Evolutionary conservation across 2,329 filamentous ascomycete genomes (phyloP).

Genomic region (Epichloe gansuensis): DNA sequence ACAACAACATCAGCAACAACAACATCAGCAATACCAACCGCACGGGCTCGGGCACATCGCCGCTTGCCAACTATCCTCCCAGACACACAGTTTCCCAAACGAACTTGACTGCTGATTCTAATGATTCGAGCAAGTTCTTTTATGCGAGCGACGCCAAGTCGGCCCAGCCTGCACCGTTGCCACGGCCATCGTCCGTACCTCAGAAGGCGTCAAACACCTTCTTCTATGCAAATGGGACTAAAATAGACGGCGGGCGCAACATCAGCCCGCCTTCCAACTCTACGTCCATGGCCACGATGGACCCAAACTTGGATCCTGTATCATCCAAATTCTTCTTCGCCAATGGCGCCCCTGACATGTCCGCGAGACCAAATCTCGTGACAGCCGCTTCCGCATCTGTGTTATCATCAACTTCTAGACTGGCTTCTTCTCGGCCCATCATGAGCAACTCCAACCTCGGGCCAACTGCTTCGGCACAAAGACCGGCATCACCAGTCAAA

Average conservation of each 20-base stretch:
- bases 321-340: slow-evolving; percentile 64
- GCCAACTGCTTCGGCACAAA: slow-evolving; percentile 17
- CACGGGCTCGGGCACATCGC: slow-evolving; percentile 22
- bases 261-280: slow-evolving; percentile 18
- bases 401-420: slow-evolving; percentile 33
- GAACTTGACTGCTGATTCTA: slow-evolving; percentile 15
- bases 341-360: slow-evolving; percentile 46
- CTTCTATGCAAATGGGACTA: slow-evolving; percentile 43
- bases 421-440: slow-evolving; percentile 27
- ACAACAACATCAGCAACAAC: background rate
- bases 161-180: slow-evolving; percentile 23
- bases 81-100: slow-evolving; percentile 14
- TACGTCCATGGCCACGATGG: slow-evolving; percentile 22
- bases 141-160: slow-evolving; percentile 69
- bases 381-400: slow-evolving; percentile 32
- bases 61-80: slow-evolving; percentile 18
- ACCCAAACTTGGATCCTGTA: slow-evolving; percentile 25
- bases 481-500: slow-evolving; percentile 42
- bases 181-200: slow-evolving; percentile 26
- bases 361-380: slow-evolving; percentile 22
- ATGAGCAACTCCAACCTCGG: slow-evolving; percentile 18
- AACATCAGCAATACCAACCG: slow-evolving; percentile 3
- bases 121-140: slow-evolving; percentile 60
- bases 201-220: slow-evolving; percentile 37
- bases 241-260: slow-evolving; percentile 26